Conservation (phyloP, 495 filamentous ascomycete species). For the Tuber calosporum region DNA sequence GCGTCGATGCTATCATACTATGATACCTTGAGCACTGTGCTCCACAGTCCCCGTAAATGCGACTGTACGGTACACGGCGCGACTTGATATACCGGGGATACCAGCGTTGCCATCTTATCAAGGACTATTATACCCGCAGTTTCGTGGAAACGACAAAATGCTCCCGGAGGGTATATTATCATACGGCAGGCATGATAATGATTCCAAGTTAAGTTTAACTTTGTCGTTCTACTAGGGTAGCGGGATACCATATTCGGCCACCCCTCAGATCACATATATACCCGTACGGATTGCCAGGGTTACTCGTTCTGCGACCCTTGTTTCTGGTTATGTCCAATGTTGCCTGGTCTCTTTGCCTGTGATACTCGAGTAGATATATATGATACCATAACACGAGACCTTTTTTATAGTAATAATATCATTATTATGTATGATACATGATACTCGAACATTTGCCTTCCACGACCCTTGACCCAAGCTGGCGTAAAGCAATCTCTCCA, state of each 20-base stretch:
- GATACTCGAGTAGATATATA: no score
- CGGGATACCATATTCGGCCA: not conserved
- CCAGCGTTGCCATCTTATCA: not conserved
- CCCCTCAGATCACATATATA: not conserved
- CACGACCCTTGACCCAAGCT: not conserved
- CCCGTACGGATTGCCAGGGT: not conserved
- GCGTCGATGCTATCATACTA: no score
- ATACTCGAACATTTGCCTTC: no score
- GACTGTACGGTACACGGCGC: not conserved
- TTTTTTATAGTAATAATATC: no score
- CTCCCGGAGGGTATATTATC: not conserved
- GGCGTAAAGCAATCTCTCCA: not conserved
- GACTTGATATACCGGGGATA: not conserved
- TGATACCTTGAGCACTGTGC: no score
- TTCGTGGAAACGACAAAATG: not conserved
- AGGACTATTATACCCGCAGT: not conserved
- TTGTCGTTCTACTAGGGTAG: not conserved
- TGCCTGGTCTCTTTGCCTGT: not conserved
- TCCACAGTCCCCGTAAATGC: no score
- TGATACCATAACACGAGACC: not conserved
- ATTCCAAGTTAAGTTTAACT: not conserved
- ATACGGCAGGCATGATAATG: no score
- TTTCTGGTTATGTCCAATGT: not conserved
- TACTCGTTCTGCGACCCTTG: not conserved
- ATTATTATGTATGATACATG: no score